Evolutionary conservation across 2,329 filamentous ascomycete species (phyloP).

Genomic region (Penicillium sp.): DNA sequence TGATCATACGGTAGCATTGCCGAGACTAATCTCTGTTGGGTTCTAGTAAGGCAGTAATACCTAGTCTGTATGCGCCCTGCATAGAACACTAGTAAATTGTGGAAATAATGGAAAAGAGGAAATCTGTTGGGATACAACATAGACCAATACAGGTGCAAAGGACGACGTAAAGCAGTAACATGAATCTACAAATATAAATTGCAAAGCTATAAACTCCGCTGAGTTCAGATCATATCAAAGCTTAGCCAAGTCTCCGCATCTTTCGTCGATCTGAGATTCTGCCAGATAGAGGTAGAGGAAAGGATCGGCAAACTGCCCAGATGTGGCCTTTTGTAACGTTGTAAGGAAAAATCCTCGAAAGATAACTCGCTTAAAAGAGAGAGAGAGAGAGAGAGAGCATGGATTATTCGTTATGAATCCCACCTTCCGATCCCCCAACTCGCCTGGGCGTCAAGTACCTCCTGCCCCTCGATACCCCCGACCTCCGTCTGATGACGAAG

Average conservation of each 20-base stretch:
- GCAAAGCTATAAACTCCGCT: background rate
- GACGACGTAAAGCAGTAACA: background rate
- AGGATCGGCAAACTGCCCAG: slow-evolving; percentile 10
- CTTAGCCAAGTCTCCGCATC: slow-evolving; percentile 5
- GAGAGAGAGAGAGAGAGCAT: slow-evolving; percentile 9
- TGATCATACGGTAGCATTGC: slow-evolving; percentile 1
- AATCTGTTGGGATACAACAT: background rate
- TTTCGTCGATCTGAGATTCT: slow-evolving; percentile 7
- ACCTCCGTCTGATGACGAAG: slow-evolving; percentile 23
- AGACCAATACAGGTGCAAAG: background rate
- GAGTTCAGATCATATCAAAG: background rate
- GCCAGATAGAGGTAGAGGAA: slow-evolving; percentile 9
- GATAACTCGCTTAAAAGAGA: background rate
- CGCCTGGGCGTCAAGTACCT: slow-evolving; percentile 22
- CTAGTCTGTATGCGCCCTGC: background rate
- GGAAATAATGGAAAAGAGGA: background rate
- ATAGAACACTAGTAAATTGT: background rate
- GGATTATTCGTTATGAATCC: slow-evolving; percentile 23
- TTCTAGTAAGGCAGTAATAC: background rate
- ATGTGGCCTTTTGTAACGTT: slow-evolving; percentile 10
- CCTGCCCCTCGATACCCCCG: slow-evolving; percentile 17
- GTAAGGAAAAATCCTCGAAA: background rate
- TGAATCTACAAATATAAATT: background rate
- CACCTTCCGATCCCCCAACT: slow-evolving; percentile 15
- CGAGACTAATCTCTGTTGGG: background rate